Evolutionary conservation across 495 filamentous ascomycete species (phyloP).

Genomic region (Penicillium ochrochloron): DNA sequence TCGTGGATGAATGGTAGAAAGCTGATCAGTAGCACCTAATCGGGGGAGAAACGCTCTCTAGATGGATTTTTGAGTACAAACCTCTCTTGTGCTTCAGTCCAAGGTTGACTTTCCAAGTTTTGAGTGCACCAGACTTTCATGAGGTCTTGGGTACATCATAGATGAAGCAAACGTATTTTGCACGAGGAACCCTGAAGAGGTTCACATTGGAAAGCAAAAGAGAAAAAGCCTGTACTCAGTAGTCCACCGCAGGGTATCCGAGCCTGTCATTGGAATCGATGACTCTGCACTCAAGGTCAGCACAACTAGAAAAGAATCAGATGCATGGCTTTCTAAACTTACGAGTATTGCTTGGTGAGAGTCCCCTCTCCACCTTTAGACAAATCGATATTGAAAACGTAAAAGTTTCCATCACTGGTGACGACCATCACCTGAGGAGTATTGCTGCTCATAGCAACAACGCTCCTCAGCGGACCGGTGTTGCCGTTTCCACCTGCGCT

Average conservation of each 20-base stretch:
- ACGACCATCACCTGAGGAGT: slow-evolving; percentile 97
- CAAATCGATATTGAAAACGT: slow-evolving; percentile 92
- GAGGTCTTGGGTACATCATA: not conserved
- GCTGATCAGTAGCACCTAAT: slow-evolving; percentile 6
- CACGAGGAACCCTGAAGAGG: not conserved
- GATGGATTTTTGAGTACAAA: not conserved
- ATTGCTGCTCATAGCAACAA: slow-evolving; percentile 93
- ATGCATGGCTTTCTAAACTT: slow-evolving; percentile 39
- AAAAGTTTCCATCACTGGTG: slow-evolving; percentile 92
- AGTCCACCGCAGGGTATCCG: slow-evolving; percentile 44
- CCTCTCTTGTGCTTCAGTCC: not conserved
- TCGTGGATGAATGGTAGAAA: not conserved
- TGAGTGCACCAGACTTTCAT: not conserved
- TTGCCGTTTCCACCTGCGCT: slow-evolving; percentile 43
- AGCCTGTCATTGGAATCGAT: slow-evolving; percentile 58
- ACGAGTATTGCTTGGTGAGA: slow-evolving; percentile 88
- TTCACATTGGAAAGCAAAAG: not conserved
- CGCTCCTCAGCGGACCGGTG: slow-evolving; percentile 67
- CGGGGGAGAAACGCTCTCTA: not conserved
- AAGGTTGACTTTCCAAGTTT: not conserved
- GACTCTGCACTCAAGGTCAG: slow-evolving; percentile 41
- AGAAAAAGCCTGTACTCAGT: not conserved
- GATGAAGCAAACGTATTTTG: not conserved
- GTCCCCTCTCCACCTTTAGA: slow-evolving; percentile 94
- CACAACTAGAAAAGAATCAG: not conserved